Percentiles rank a stretch among this genome's conserved stretches.
phyloP scores from a whole-genome alignment of 1,139 yeast genomes.

The Saccharomyces hybrid region DNA sequence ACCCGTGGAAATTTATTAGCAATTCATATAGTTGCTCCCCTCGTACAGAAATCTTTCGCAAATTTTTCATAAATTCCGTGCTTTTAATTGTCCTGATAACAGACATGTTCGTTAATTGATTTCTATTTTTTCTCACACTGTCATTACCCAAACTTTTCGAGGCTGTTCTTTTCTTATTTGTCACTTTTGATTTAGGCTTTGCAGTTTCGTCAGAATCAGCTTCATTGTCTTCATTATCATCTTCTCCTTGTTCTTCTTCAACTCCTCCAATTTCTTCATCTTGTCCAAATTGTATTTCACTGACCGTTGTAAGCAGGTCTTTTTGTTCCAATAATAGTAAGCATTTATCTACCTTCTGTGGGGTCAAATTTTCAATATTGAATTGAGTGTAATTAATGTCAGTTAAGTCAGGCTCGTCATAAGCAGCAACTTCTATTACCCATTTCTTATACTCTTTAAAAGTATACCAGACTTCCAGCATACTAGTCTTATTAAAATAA shows the following conservation, averaged over 20 bases:
- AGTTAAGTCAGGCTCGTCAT: slow-evolving; percentile 7
- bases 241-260: background rate
- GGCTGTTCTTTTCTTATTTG: background rate
- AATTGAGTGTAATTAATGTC: slow-evolving; percentile 10
- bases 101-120: background rate
- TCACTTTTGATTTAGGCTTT: background rate
- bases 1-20: slow-evolving; percentile 27
- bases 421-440: slow-evolving; percentile 12
- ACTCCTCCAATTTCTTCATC: slow-evolving; percentile 10
- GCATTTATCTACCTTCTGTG: slow-evolving; percentile 5
- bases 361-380: slow-evolving; percentile 13
- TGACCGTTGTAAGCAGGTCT: slow-evolving; percentile 12
- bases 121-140: background rate
- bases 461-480: slow-evolving; percentile 28
- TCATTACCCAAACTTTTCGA: background rate
- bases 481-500: slow-evolving; percentile 15
- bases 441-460: slow-evolving; percentile 20
- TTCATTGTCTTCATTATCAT: slow-evolving; percentile 5
- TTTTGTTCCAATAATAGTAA: slow-evolving; percentile 10
- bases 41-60: slow-evolving; percentile 15
- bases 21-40: slow-evolving; percentile 20
- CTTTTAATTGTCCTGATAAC: slow-evolving; percentile 11
- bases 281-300: slow-evolving; percentile 15
- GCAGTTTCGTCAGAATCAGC: background rate
- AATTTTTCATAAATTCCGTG: slow-evolving; percentile 20